These are phyloP conservation scores for Phytophthora sansomeana DNA, from an alignment of 352 stramenopile species.

Conservation along the genomic window DNA sequence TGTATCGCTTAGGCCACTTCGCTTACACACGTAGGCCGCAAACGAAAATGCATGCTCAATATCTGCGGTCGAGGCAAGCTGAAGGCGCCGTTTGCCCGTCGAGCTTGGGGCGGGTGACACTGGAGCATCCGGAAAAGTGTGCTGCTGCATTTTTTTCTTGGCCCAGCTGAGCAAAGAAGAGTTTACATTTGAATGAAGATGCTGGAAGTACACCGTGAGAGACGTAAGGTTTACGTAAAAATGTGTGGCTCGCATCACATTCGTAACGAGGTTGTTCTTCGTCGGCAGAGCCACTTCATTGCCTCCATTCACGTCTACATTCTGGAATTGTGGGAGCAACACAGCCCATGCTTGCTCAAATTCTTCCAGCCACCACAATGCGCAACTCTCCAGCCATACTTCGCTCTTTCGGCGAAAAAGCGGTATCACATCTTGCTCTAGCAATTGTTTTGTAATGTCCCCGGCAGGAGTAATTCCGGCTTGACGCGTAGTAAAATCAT, in stretches of 20 bases:
- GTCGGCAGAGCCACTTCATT: constrained; percentile 18
- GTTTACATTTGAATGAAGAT: constrained; percentile 75
- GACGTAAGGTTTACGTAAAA: constrained; percentile 91
- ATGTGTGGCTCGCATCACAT: constrained; percentile 56
- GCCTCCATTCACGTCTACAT: constrained; percentile 53
- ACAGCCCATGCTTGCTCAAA: constrained; percentile 85
- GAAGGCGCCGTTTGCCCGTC: constrained; percentile 28
- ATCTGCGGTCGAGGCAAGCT: constrained; percentile 67
- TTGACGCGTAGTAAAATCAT: constrained; percentile 66
- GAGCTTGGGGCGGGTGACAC: constrained; percentile 12
- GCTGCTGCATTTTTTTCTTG: constrained; percentile 53
- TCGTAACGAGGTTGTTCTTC: constrained; percentile 42
- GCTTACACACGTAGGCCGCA: constrained; percentile 85
- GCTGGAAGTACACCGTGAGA: constrained; percentile 85
- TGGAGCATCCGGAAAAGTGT: constrained; percentile 31
- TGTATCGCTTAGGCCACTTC: constrained; percentile 82
- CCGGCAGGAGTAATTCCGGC: constrained; percentile 70
- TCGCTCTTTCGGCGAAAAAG: constrained; percentile 67
- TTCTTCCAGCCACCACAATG: constrained; percentile 86
- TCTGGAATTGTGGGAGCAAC: constrained; percentile 69
- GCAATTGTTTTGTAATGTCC: constrained; percentile 54
- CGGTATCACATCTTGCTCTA: constrained; percentile 77
- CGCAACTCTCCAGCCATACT: constrained; percentile 81
- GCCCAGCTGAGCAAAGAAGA: constrained; percentile 71
- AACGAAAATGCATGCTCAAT: constrained; percentile 89